phyloP scores from a whole-genome alignment of 352 stramenopile species.

The Phytophthora pisi region DNA sequence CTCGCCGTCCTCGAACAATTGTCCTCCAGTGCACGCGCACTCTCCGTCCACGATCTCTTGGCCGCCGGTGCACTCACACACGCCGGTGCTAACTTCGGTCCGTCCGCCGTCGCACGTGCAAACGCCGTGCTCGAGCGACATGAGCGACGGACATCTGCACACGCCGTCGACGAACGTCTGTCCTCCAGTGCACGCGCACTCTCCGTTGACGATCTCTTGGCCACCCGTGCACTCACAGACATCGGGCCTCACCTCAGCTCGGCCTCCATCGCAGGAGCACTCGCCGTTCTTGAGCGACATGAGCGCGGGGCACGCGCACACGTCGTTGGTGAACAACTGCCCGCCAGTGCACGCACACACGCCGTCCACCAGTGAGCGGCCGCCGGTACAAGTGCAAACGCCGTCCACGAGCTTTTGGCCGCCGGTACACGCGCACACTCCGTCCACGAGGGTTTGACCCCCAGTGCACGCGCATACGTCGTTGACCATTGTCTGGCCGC shows the following conservation, averaged over 20 bases:
- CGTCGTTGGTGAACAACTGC: not conserved
- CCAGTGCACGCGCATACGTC: not conserved
- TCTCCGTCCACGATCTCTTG: not conserved
- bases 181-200: not conserved
- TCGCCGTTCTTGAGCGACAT: not conserved
- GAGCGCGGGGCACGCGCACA: not conserved
- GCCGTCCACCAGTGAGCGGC: not conserved
- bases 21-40: not conserved
- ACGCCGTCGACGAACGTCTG: not conserved
- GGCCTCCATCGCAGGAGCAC: not conserved
- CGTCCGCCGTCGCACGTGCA: conserved; percentile 1
- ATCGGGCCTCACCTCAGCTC: not conserved
- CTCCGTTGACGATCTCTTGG: not conserved
- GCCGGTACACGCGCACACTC: not conserved
- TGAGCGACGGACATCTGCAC: not conserved
- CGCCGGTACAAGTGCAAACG: not conserved
- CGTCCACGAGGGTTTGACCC: not conserved
- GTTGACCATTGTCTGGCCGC: conserved; percentile 2
- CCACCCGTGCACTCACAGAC: not conserved
- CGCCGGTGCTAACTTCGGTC: not conserved
- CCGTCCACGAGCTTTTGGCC: not conserved
- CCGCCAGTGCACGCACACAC: conserved; percentile 4
- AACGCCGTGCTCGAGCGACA: not conserved
- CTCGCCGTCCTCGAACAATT: not conserved
- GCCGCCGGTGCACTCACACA: not conserved